Conservation (phyloP, 139 green algal genomes). For the Spirogloea muscicola region DNA sequence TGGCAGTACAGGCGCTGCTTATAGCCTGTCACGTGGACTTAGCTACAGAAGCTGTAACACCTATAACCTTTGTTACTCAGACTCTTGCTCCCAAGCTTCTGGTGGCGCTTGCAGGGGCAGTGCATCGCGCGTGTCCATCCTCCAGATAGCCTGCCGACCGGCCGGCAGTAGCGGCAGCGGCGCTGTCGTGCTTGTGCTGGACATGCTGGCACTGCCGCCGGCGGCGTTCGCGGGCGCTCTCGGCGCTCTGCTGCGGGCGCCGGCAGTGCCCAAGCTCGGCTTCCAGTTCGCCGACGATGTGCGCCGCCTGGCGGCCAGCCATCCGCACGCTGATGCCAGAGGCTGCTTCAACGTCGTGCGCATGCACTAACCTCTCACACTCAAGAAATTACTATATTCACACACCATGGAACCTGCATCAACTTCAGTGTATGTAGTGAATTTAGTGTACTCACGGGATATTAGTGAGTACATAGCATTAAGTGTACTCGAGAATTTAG, state of each 20-base stretch:
- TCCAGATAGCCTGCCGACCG: constrained; percentile 17
- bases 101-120: too few species aligned
- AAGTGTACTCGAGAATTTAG: too few species aligned
- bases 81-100: too few species aligned
- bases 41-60: too few species aligned
- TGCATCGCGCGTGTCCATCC: constrained; percentile 12
- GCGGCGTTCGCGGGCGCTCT: constrained; percentile 1
- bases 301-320: constrained; percentile 1
- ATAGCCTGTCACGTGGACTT: neutral
- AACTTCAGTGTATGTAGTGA: too few species aligned
- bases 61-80: too few species aligned
- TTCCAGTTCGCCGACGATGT: constrained; percentile 19
- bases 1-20: neutral
- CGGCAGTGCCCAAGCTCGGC: constrained; percentile 15
- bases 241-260: neutral
- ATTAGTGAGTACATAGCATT: too few species aligned
- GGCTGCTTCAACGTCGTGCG: too few species aligned
- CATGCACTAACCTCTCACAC: too few species aligned
- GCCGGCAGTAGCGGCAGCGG: neutral
- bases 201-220: constrained; percentile 22
- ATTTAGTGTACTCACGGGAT: too few species aligned
- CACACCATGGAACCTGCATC: too few species aligned
- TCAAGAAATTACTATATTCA: too few species aligned
- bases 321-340: neutral
- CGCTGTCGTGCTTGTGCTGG: constrained; percentile 14